Evolutionary conservation across 129 eudicot species (phyloP), one percentile per base, ranked within the genome.

Genomic region (Erigeron canadensis): DNA sequence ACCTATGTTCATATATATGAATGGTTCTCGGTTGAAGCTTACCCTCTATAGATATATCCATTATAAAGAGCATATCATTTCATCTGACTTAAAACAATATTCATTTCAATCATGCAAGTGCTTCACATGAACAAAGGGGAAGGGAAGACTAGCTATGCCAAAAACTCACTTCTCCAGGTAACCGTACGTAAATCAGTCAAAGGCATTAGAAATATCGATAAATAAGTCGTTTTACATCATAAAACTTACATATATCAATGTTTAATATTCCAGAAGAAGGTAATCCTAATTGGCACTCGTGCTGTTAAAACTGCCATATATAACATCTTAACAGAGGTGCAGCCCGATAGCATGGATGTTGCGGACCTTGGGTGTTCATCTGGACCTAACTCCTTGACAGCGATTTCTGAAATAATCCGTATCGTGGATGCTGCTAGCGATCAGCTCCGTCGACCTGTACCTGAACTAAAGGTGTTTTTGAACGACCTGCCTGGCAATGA

Each of bases 351-450:
- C 83, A 79, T 90, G 81, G 85, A 87, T 8, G 70, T 90, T 10
- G 97, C 91, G 11, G 97, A 90, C 71, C 65, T 87, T 2, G 97
- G 95, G 4, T 87, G 97, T 61, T 85, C 95, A 2, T 85, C 97
- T 1, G 95, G 95, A 40, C 91, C 86, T 4, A 90, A 87, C 80
- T 63, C 89, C 8, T 65, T 85, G 54, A 45, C 71, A 12, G 77
- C 73, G n/a, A 23, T 85, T 7, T 79, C 81, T 10, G 58, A 67
- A 37, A 78, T 90, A 0, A 75, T 87, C 40, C 74, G 80, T 7
- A 45, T 22, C 2, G 72, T 82, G 10, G 12, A 42, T 51, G 46
- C 16, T 19, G 64, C 75, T 12, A 48, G 81, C 60, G 18, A 22
- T 7, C 21, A 28, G 42, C 58, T 59, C 74, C 79, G 77, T 71